Percentiles rank a stretch among this genome's conserved stretches.
phyloP scores from a whole-genome alignment of 352 stramenopile species.

The Phytophthora citrophthora region DNA sequence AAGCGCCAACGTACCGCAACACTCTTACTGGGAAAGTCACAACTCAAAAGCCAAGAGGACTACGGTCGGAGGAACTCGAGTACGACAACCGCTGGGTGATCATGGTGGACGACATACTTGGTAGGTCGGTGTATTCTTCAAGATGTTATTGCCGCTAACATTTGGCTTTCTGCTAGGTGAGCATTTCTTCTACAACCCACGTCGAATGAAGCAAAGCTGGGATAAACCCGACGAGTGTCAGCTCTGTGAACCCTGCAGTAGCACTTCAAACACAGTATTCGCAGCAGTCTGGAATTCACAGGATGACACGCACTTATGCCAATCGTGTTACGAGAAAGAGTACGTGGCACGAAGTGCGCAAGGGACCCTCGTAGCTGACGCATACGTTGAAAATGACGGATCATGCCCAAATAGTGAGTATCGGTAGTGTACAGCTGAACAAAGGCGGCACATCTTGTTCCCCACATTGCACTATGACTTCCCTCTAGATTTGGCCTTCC shows the following conservation, averaged over 20 bases:
- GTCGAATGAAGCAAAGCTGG: conserved; percentile 63
- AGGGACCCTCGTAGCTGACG: conserved; percentile 20
- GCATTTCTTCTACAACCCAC: conserved; percentile 76
- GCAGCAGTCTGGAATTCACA: conserved; percentile 57
- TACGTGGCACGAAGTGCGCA: conserved; percentile 25
- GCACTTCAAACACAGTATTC: conserved; percentile 33
- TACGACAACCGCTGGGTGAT: conserved; percentile 68
- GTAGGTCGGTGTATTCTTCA: conserved; percentile 24
- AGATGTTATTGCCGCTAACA: conserved; percentile 15
- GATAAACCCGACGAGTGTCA: conserved; percentile 57
- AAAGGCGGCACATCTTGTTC: too few species aligned
- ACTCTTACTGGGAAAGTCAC: conserved; percentile 42
- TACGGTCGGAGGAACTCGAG: conserved; percentile 64
- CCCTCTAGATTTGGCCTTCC: conserved; percentile 66
- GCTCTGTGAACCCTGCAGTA: conserved; percentile 43
- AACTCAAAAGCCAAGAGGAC: conserved; percentile 54
- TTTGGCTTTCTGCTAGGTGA: conserved; percentile 42
- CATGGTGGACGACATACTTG: conserved; percentile 51
- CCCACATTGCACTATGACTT: too few species aligned
- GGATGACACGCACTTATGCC: conserved; percentile 56
- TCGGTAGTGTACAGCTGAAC: conserved; percentile 6
- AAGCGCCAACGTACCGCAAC: conserved; percentile 62
- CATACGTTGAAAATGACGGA: conserved; percentile 59
- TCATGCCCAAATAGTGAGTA: conserved; percentile 40
- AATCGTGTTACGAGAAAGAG: conserved; percentile 42